Conservation (phyloP, 768 basidiomycete species). For the Crassisporium funariophilum region DNA sequence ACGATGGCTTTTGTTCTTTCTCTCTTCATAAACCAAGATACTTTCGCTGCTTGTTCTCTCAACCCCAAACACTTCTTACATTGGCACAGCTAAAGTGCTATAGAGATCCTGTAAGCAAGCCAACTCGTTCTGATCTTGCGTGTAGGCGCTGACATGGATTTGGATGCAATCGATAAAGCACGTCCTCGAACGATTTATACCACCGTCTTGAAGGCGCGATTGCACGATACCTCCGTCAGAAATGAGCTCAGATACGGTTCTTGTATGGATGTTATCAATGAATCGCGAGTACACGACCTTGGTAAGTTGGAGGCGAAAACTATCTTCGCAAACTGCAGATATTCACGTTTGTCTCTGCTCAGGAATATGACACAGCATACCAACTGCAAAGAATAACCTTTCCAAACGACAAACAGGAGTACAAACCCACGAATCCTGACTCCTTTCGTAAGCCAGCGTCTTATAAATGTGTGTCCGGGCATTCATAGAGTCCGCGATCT, state of each 20-base stretch:
- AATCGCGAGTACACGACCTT: conserved; percentile 72
- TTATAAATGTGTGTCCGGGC: neutral
- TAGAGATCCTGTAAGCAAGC: no score
- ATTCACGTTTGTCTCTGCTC: conserved; percentile 10
- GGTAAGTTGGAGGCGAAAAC: conserved; percentile 37
- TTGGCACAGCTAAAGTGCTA: no score
- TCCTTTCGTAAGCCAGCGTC: conserved; percentile 59
- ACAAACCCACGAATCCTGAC: conserved; percentile 60
- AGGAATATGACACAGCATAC: conserved; percentile 78
- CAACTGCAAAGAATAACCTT: conserved; percentile 62
- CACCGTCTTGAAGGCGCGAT: no score
- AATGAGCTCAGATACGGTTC: conserved; percentile 43
- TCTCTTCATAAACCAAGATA: no score
- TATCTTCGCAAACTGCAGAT: conserved; percentile 12
- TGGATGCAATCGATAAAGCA: no score
- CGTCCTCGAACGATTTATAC: no score
- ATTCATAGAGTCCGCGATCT: conserved; percentile 7
- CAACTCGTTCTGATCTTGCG: no score
- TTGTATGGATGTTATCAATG: conserved; percentile 81
- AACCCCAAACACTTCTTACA: no score
- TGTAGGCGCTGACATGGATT: no score
- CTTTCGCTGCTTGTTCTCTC: no score
- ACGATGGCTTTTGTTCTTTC: no score
- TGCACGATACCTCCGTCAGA: no score
- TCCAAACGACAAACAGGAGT: conserved; percentile 53